Base-by-base conservation (phyloP, 1,284 basidiomycete species). In the Cryptococcus maquisensis region DNA sequence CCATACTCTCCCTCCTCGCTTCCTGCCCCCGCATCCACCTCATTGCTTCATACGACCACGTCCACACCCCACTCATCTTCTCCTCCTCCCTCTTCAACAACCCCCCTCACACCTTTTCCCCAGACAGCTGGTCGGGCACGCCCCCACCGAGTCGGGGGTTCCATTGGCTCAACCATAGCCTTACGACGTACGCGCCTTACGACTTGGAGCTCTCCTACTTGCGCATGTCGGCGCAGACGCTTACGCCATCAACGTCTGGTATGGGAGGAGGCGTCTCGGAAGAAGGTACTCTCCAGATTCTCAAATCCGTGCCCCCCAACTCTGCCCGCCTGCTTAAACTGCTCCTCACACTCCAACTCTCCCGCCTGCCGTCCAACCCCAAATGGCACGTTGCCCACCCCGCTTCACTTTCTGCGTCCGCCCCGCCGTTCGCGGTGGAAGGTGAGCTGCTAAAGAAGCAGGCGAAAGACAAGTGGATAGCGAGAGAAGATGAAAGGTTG, bases 121-220 rank as follows among this genome's bases (percentile, higher is more conserved):
- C 55, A 0, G 57, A 51, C 10, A 47, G 46, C 8, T 68, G 65
- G 63, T 54, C 28, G 0, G 66, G 63, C 7, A 45, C 43, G 16
- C 60, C 64, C 2, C 66, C 59, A 0, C 7, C 9, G 20, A 54
- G 50, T 5, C 59, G 82, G 35, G 86, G 87, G 1, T 90, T 86
- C 73, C 81, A 85, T 6, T 94, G 89, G 85, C 76, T 94, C 15
- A 92, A 89, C 83, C 90, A 95, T 74, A 88, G 92, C 71, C 72
- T 88, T 16, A 88, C 90, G 2, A 95, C 93, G 0, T 85, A 90
- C 62, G 79, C 79, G 23, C 80, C 88, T 2, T 95, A 94, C 77
- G 85, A 87, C 67, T 79, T 82, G 56, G 93, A 96, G 72, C 82
- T 87, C 50, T 79, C 84, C 20, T 76, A 68, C 49, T 69, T 64